Evolutionary conservation across 176 grass and related monocot species (phyloP).

Genomic region (Oryza punctata): DNA sequence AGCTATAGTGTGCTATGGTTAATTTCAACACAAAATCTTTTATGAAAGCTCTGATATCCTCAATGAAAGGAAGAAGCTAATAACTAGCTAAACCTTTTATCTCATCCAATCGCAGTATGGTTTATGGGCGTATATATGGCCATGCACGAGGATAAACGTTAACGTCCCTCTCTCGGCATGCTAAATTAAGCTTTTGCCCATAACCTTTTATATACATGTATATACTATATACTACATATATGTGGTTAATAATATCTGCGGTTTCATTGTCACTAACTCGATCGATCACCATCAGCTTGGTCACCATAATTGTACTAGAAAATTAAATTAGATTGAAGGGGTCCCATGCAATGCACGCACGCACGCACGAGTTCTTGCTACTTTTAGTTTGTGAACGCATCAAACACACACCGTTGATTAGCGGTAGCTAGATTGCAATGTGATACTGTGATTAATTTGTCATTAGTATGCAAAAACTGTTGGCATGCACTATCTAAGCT

Average conservation of each 20-base stretch:
- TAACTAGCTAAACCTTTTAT: neutral
- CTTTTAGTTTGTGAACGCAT: neutral
- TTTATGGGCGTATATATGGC: neutral
- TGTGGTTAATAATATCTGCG: neutral
- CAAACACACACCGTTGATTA: neutral
- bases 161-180: conserved; percentile 20
- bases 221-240: too few relatives aligned
- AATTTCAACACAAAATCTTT: conserved; percentile 15
- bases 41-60: neutral
- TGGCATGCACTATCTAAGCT: neutral
- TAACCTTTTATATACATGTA: neutral
- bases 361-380: neutral
- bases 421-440: neutral
- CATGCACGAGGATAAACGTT: conserved; percentile 19
- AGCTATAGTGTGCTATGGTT: neutral
- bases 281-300: neutral
- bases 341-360: neutral
- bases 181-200: conserved; percentile 12
- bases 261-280: conserved; percentile 12
- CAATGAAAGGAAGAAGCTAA: neutral
- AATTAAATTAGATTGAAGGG: neutral
- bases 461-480: neutral
- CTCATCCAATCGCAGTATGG: neutral
- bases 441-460: neutral
- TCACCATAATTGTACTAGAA: neutral